These are phyloP conservation scores for Brassica nigra DNA, from an alignment of 345 rosid genomes.

Conservation along the genomic window DNA sequence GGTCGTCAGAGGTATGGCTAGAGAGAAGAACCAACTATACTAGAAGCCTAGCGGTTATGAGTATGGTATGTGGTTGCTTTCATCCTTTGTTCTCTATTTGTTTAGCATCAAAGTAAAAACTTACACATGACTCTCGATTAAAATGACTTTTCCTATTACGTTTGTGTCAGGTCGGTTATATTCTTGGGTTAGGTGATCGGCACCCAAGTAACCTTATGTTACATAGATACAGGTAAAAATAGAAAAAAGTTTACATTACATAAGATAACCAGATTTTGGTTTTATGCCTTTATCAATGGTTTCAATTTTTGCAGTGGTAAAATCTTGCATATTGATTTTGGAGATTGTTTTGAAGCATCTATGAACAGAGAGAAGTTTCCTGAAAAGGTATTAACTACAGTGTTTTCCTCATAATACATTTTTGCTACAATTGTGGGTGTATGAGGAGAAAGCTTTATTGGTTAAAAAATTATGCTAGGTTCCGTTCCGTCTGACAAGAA, in stretches of 20 bases:
- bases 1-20: slow-evolving; percentile 96
- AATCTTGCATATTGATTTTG: slow-evolving; percentile 97
- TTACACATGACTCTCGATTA: background rate
- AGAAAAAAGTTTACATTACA: background rate
- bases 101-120: background rate
- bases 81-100: slow-evolving; percentile 26
- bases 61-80: slow-evolving; percentile 75
- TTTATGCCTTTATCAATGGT: slow-evolving; percentile 21
- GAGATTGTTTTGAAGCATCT: slow-evolving; percentile 98
- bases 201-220: slow-evolving; percentile 99
- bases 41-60: slow-evolving; percentile 98
- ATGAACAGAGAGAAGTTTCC: slow-evolving; percentile 99
- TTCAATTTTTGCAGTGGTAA: slow-evolving; percentile 67
- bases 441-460: background rate
- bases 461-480: slow-evolving; percentile 49
- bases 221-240: slow-evolving; percentile 74
- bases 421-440: background rate
- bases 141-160: background rate
- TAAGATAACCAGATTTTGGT: slow-evolving; percentile 8
- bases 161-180: slow-evolving; percentile 86
- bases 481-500: slow-evolving; percentile 97
- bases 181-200: slow-evolving; percentile 99
- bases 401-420: background rate
- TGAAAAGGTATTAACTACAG: slow-evolving; percentile 62
- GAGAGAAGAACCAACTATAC: slow-evolving; percentile 99